Evolutionary conservation across 352 stramenopile species (phyloP), one percentile per base, ranked within the genome.

Genomic region (Pythium plurisporium): DNA sequence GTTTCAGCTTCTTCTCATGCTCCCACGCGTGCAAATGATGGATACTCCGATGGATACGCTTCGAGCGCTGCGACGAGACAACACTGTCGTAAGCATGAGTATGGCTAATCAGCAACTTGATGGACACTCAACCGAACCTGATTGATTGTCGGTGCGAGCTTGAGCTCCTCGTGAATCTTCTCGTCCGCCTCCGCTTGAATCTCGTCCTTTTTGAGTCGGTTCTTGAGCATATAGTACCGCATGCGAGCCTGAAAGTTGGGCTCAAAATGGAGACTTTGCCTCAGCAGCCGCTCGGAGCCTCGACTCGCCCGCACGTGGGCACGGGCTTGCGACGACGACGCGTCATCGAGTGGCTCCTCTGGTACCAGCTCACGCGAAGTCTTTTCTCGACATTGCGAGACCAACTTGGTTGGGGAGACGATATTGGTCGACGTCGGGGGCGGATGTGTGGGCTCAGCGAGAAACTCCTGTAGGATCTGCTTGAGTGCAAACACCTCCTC

Each of bases 1-100:
- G 53, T 38, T 84, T 88, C 41, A 54, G 72, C 45, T 83, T 57
- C 44, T 86, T 86, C 37, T 85, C 70, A 12, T 72, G 43, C 8
- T 87, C 73, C 78, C 80, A 91, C 27, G 69, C 70, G 43, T 87
- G 61, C 15, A 91, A 60, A 47, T 91, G 80, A 5, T 79, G 76
- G 17, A 91, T 64, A 42, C 66, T 76, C 46, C 80, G 65, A 31
- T 72, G 46, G 17, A 91, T 79, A 9, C 61, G 59, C 46, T 85
- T 87, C 23, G 80, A 91, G 26, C 75, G 67, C 80, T 91, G 38
- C n/a, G n/a, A n/a, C n/a, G n/a, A n/a, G n/a, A n/a, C n/a, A 3
- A 51, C 14, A 23, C 22, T 59, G 22, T 36, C 33, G 17, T 31
- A 54, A 45, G n/a, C 12, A 52, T 19, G 27, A 65, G n/a, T 31